Evolutionary conservation across 306 rosid species (phyloP), one percentile per base, ranked within the genome.

Genomic region (Alnus rubra): DNA sequence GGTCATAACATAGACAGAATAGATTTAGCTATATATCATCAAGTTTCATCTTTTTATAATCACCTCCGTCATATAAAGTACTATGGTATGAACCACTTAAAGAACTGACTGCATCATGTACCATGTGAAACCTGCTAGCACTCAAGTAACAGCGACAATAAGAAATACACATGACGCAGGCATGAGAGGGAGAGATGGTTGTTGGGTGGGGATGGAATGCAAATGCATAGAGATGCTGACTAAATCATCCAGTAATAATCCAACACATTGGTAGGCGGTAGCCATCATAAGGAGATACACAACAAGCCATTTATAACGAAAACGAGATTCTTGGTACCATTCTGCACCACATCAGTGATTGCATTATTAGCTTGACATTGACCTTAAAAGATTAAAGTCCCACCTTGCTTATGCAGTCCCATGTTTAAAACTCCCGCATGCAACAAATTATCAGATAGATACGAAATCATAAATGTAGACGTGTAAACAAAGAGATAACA

Each of bases 391-490:
- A 64, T 7, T 7, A 64, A 60, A 15, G 35, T 33, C 70, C 47
- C 70, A 64, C 47, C 70, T 54, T 33, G 53, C 37, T 19, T 73
- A 42, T 15, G 54, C 74, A 69, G 48, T 12, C 7, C 28, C 70
- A 68, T 45, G 55, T 67, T 56, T 15, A 23, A 48, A 63, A 79
- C 30, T 55, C 31, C 18, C 16, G 14, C 10, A 15, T 64, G 70
- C 70, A 33, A 33, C 9, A 15, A 76, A 76, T 69, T 59, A 69
- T 18, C n/a, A 64, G 16, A 68, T 31, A 11, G 54, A 49, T 63
- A 72, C 76, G 7, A 78, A 63, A 70, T 33, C 64, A 62, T 19
- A 67, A 51, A 84, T 54, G 51, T n/a, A 31, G 16, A 65, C 33
- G 69, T 56, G 9, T 9, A 37, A 75, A 35, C 4, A 18, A 30